Conservation (phyloP, 495 filamentous ascomycete species). For the Platismatia glauca region DNA sequence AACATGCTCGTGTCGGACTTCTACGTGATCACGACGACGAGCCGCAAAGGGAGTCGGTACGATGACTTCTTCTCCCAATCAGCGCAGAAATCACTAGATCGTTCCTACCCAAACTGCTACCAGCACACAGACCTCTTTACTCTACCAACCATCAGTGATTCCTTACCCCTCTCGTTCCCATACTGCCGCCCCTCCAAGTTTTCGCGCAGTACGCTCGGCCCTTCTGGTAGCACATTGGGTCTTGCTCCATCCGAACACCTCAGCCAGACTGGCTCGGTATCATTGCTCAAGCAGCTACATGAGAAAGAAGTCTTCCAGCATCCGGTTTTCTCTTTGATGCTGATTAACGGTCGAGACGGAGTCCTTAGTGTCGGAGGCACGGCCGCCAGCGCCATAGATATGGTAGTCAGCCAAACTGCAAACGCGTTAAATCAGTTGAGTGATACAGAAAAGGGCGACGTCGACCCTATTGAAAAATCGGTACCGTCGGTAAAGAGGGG, state of each 20-base stretch:
- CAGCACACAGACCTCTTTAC: constrained; percentile 25
- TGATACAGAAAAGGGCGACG: constrained; percentile 13
- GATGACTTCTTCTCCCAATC: constrained; percentile 26
- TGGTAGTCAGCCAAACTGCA: constrained; percentile 24
- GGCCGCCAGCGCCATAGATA: constrained; percentile 20
- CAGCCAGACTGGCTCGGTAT: constrained; percentile 24
- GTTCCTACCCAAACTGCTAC: constrained; percentile 25
- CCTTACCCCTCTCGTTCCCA: constrained; percentile 26
- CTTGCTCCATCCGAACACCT: constrained; percentile 28
- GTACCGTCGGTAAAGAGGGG: constrained; percentile 10
- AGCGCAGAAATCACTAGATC: constrained; percentile 21
- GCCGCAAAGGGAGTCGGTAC: constrained; percentile 26
- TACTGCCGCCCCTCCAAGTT: constrained; percentile 29
- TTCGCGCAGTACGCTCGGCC: constrained; percentile 24
- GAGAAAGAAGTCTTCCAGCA: constrained; percentile 22
- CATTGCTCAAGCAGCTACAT: constrained; percentile 25
- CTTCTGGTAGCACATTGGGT: constrained; percentile 27
- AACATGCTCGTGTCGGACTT: constrained; percentile 32
- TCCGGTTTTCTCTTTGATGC: constrained; percentile 28
- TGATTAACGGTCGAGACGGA: constrained; percentile 29
- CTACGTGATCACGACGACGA: constrained; percentile 27
- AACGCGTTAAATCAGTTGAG: constrained; percentile 23
- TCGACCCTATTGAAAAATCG: neutral
- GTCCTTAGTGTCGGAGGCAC: constrained; percentile 31
- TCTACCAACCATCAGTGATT: constrained; percentile 24